Base-by-base conservation (phyloP, 2,329 filamentous ascomycete species). In the Drechslerella coelobrocha region DNA sequence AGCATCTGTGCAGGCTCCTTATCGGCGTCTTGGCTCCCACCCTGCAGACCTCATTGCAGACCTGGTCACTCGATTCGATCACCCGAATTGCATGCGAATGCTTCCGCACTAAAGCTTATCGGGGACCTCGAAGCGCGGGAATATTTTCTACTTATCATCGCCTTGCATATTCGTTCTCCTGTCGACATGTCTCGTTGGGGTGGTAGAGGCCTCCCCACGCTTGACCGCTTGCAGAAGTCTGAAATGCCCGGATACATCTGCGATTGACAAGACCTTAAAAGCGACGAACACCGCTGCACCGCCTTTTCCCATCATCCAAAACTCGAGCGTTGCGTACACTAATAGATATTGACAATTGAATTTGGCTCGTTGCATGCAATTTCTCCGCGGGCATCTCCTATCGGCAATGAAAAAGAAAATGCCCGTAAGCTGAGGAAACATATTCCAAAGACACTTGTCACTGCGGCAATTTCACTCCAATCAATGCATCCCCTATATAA, bases 101-200 rank as follows among this genome's bases (percentile, higher is more conserved):
- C 59, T 59, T 71, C 66, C 66, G 62, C 66, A 71, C 66, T 71
- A 71, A 63, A 55, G 47, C 66, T 71, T 71, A 71, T 71, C 66
- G 39, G 53, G 59, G 52, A 34, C 53, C 26, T 71, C 53, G 31
- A 71, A 54, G 59, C 59, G 59, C 66, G 59, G 59, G 52, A 63
- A 63, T 71, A 71, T 63, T 71, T 54, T 51, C 60, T 61, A 19
- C 41, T 5, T 45, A 19, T 45, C 41, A 10, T n/a, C 9, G 41
- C 41, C 19, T 14, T 21, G 41, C 41, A 45, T 45, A 3, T 45
- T 52, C 21, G 63, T 45, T 45, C 37, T 45, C 41, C 41, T 23
- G 34, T 55, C 50, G 55, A 34, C 54, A 54, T 31, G 45, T 52
- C 56, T 51, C 21, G 8, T 43, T 41, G 37, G 47, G 45, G 51